Base-by-base conservation (phyloP, 768 basidiomycete genomes). In the Boletus rufocinnamomeus region DNA sequence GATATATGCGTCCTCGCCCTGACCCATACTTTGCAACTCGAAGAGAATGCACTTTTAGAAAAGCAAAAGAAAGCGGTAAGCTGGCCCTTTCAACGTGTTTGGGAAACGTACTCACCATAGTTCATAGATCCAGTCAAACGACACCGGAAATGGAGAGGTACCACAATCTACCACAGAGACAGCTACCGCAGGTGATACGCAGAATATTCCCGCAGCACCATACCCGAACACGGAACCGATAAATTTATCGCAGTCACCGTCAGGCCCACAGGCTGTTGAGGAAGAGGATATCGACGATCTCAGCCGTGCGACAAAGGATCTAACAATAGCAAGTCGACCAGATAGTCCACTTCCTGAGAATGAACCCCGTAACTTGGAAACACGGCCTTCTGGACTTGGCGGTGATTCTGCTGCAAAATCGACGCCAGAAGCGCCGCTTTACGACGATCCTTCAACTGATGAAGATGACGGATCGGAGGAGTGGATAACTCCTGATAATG, bases 401-500 rank as follows among this genome's bases (percentile, higher is more conserved):
- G 17, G 45, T 50, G 56, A 48, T 52, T 32, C 51, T 46, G 16
- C 54, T 30, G 23, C 47, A 30, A 23, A 62, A n/a, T 61, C 54
- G 49, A 64, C 60, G 45, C 44, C 63, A 8, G 60, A 66, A 38
- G 32, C 10, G 11, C 79, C 80, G 2, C 63, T 91, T 13, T 91
- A 84, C 63, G 90, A 90, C 23, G 90, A 92, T 70, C 89, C 88
- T 1, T 87, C 85, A 0, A 86, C 87, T 56, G 81, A 82, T 59
- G 80, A 82, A 21, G 91, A 93, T 59, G 91, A 93, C 61, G 90
- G 87, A 16, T 90, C 89, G 71, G 94, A 93, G 9, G 95, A 95
- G 69, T 99, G 97, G 97, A 97, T 99, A 72, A 99, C 95, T 16
- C 95, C 93, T 0, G 77, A 82, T 52, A 99, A 97, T 68, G 87